Evolutionary conservation across 352 stramenopile species (phyloP), one percentile per base, ranked within the genome.

Genomic region (Phytophthora ramorum): DNA sequence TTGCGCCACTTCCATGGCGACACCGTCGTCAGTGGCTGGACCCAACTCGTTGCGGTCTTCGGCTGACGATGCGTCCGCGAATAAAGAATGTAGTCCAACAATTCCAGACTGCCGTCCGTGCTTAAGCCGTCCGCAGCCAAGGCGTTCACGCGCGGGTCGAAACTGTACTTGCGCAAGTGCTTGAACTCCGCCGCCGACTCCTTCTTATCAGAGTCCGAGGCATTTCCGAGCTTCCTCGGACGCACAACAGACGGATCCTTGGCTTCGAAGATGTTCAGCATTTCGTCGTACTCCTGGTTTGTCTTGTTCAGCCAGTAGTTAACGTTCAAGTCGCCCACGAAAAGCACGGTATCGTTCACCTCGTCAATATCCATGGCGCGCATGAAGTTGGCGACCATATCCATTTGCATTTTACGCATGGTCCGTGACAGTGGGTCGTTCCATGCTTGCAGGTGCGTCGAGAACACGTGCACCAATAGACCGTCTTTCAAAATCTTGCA

Each of bases 401-500:
- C 40, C 75, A 93, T 87, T 63, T 93, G 85, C 48, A 78, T 71
- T n/a, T 80, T 77, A 0, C 83, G 81, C 71, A 85, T 87, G 5
- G 60, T 57, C 4, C 81, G 76, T 20, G 83, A 88, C 22, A 81
- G 38, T 1, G 72, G 56, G 54, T 93, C 83, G 58, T 91, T 89
- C 85, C 85, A 93, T 6, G 85, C 85, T 53, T 93, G 85, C 44
- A 93, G 56, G 48, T 93, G 85, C 1, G 83, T 93, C 40, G 78
- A 77, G 55, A 93, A 93, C 0, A 93, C 70, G 63, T 93, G 85
- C 65, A 91, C 78, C 0, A 90, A 62, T 24, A 91, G 63, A 0
- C 83, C 82, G 44, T 93, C 72, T 50, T 93, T 93, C 6, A 92
- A 49, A 63, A 93, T 88, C 58, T 91, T 92, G 73, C 79, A 90